Evolutionary conservation across 176 grass and related monocot genomes (phyloP), one percentile per base, ranked within the genome.

Genomic region (Elymus sibiricus): DNA sequence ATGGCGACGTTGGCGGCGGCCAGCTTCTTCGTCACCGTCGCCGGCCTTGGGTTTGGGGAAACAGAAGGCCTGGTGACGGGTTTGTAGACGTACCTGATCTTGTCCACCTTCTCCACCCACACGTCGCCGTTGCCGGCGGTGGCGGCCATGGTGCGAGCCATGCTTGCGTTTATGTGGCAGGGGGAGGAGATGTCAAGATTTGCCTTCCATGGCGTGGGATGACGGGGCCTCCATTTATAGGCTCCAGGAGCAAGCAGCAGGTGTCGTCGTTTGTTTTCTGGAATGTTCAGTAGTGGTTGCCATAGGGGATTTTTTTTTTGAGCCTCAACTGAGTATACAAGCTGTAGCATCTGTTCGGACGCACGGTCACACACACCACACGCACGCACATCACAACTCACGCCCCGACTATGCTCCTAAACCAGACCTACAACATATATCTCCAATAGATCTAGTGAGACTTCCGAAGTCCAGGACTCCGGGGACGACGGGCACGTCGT

Each of bases 151-250:
- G 74, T 16, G 2, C 66, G 75, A 74, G 19, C 0, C 89, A 90
- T 90, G 66, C 64, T 44, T 22, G 26, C 8, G 61, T 1, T 38
- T 72, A 24, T 82, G 31, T 55, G 13, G 31, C 17, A 26, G 34
- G 51, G 76, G 44, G 22, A 28, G 70, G 60, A 17, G 10, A 11
- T 42, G 17, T 3, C 6, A 72, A 25, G 25, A 69, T 32, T 32
- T 74, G 56, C 6, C 56, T 86, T 64, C 84, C 56, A 56, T 26
- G 29, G 55, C 4, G 42, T 68, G 59, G 53, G 31, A 4, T 64
- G 79, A 16, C 9, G 65, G 74, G 21, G 46, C 14, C 56, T 83
- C 74, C 24, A 73, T 90, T 90, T 90, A 90, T 83, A 90, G 84
- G 65, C 74, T 31, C 11, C 21, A 40, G 10, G 21, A 53, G 73